These are phyloP conservation scores for Zancudomyces culisetae DNA, from an alignment of 371 early-diverging fungal genomes.

Conservation along the genomic window DNA sequence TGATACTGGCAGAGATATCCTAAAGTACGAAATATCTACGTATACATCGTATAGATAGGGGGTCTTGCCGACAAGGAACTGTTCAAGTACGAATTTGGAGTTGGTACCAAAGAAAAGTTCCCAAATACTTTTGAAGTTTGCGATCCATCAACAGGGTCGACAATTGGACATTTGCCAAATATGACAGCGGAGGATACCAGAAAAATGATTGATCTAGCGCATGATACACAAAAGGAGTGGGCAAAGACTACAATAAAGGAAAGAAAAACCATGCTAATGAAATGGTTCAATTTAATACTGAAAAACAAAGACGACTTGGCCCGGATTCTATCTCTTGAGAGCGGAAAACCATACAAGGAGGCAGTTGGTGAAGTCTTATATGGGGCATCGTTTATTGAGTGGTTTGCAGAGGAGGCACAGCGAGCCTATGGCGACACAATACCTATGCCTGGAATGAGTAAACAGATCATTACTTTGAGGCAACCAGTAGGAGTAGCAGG, in stretches of 20 bases:
- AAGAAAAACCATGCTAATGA: slow-evolving; percentile 38
- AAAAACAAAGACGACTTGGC: slow-evolving; percentile 55
- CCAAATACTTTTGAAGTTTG: not conserved
- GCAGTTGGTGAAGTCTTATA: slow-evolving; percentile 57
- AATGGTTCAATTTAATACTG: slow-evolving; percentile 48
- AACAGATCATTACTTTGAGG: slow-evolving; percentile 45
- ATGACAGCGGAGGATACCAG: slow-evolving; percentile 39
- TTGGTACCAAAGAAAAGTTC: not conserved
- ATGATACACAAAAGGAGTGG: slow-evolving; percentile 39
- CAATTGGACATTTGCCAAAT: slow-evolving; percentile 43
- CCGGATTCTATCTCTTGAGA: slow-evolving; percentile 52
- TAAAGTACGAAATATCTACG: too few species aligned
- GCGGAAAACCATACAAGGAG: slow-evolving; percentile 33
- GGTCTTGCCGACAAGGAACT: not conserved
- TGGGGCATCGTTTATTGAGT: slow-evolving; percentile 57
- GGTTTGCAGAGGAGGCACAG: slow-evolving; percentile 76
- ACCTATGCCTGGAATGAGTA: slow-evolving; percentile 32
- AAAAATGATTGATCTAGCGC: slow-evolving; percentile 37
- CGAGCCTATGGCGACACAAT: slow-evolving; percentile 64
- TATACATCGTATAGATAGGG: too few species aligned
- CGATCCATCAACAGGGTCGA: slow-evolving; percentile 48
- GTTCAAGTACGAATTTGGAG: not conserved
- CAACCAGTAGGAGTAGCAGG: slow-evolving; percentile 76
- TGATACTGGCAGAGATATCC: too few species aligned
- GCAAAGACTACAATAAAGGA: slow-evolving; percentile 36